Percentiles rank a stretch among this genome's conserved stretches.
Evolutionary conservation across 1,139 yeast species (phyloP).

Genomic region (Yamadazyma atlantica): DNA sequence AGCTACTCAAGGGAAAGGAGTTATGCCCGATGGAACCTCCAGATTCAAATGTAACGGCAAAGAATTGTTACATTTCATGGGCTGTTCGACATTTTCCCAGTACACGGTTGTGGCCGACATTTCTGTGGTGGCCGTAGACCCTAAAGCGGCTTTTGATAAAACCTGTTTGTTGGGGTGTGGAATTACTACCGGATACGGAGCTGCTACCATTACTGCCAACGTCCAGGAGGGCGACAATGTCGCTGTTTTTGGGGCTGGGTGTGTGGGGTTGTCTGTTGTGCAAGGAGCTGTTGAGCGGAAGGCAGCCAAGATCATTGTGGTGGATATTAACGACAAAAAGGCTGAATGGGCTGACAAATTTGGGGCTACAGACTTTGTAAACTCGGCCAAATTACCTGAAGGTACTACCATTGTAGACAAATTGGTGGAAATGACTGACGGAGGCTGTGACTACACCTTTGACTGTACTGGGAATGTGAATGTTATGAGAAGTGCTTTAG

Average conservation of each 20-base stretch:
- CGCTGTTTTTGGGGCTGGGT: conserved; percentile 96
- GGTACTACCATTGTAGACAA: conserved; percentile 80
- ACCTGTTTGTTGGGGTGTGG: conserved; percentile 97
- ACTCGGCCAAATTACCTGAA: conserved; percentile 72
- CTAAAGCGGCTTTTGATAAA: conserved; percentile 78
- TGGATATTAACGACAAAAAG: conserved; percentile 84
- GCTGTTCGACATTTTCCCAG: conserved; percentile 94
- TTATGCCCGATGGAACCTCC: conserved; percentile 84
- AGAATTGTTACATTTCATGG: conserved; percentile 89
- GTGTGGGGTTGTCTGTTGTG: conserved; percentile 92
- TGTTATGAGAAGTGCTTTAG: conserved; percentile 95
- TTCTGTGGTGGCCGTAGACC: conserved; percentile 91
- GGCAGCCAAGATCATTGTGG: conserved; percentile 79
- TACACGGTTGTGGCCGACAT: conserved; percentile 98
- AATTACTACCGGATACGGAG: conserved; percentile 97
- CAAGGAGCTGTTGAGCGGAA: conserved; percentile 89
- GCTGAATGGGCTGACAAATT: conserved; percentile 82
- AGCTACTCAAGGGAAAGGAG: conserved; percentile 43
- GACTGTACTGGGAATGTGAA: conserved; percentile 97
- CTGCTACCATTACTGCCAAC: conserved; percentile 92
- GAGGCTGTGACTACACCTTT: conserved; percentile 93
- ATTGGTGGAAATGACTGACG: conserved; percentile 87
- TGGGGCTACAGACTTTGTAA: conserved; percentile 94
- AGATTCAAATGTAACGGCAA: conserved; percentile 86
- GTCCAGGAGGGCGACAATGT: conserved; percentile 91